phyloP scores from a whole-genome alignment of 768 basidiomycete species.

The Pleurotus pulmonarius region DNA sequence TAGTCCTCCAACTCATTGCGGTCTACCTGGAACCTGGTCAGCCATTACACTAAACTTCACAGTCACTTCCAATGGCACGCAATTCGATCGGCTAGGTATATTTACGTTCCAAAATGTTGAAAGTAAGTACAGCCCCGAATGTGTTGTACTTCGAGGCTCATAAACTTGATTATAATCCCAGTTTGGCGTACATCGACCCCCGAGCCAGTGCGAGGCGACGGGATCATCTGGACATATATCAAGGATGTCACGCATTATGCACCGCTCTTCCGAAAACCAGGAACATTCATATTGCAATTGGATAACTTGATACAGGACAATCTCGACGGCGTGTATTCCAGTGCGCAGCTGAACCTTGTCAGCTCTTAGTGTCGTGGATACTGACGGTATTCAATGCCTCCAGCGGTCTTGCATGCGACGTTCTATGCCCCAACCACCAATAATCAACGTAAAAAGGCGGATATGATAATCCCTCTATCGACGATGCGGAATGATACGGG shows the following conservation, averaged over 20 bases:
- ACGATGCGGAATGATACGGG: conserved; percentile 60
- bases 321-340: conserved; percentile 66
- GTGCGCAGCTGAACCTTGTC: conserved; percentile 27
- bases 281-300: conserved; percentile 69
- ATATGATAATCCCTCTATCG: conserved; percentile 67
- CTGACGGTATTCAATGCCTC: neutral
- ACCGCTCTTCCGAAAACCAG: conserved; percentile 64
- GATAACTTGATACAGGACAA: conserved; percentile 62
- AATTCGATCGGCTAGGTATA: conserved; percentile 67
- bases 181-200: conserved; percentile 83
- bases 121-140: conserved; percentile 36
- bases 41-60: conserved; percentile 75
- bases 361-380: neutral
- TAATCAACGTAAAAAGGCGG: conserved; percentile 57
- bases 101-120: conserved; percentile 80
- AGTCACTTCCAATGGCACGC: conserved; percentile 73
- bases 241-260: conserved; percentile 75
- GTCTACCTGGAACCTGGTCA: conserved; percentile 67
- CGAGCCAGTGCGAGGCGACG: conserved; percentile 61
- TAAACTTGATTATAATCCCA: conserved; percentile 17
- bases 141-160: neutral
- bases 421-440: conserved; percentile 61
- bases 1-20: conserved; percentile 74
- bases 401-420: conserved; percentile 68
- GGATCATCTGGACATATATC: conserved; percentile 75